Evolutionary conservation across 108 stramenopile species (phyloP), one percentile per base, ranked within the genome.

Genomic region (Nannochloropsis salina): DNA sequence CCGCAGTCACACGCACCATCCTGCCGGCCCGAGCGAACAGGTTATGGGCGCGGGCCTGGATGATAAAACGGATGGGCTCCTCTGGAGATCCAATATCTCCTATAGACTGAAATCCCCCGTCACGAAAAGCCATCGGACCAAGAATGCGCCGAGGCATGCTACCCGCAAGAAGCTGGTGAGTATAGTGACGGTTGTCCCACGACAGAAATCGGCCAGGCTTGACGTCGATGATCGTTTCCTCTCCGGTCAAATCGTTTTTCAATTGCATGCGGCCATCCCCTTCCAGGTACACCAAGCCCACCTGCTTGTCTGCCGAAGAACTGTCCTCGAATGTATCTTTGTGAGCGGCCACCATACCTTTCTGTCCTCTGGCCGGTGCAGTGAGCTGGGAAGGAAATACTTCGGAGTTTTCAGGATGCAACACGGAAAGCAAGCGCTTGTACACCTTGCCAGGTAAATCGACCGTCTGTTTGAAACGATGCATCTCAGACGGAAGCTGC

Each of bases 261-360:
- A 51, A 51, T 10, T 12, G 47, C 15, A 51, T 51, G 47, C 15
- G 47, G 12, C 47, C 47, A 51, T 51, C 47, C 47, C 47, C 47
- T 51, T 51, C 47, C 47, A 51, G 47, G 47, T 51, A 51, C 12
- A 51, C 47, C 47, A 51, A 51, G 47, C 47, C 47, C 47, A 51
- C 47, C 47, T 51, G 47, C 47, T 1, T 15, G 10, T 15, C 47
- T 10, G 15, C 47, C 47, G 1, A 1, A 51, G 47, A 51, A 10
- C 15, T 51, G 47, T 51, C 47, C 12, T 15, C 47, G 15, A 51
- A 51, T 10, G 12, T 51, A 51, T 51, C 47, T 51, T 51, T 51
- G 15, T 51, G 47, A 51, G 47, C 47, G 15, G 47, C 47, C 1
- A 51, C 47, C 12, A 15, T 15, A 51, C 15, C 47, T 15, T 15